Base-by-base conservation (phyloP, 2,329 filamentous ascomycete genomes). In the Aspergillus costaricaensis region DNA sequence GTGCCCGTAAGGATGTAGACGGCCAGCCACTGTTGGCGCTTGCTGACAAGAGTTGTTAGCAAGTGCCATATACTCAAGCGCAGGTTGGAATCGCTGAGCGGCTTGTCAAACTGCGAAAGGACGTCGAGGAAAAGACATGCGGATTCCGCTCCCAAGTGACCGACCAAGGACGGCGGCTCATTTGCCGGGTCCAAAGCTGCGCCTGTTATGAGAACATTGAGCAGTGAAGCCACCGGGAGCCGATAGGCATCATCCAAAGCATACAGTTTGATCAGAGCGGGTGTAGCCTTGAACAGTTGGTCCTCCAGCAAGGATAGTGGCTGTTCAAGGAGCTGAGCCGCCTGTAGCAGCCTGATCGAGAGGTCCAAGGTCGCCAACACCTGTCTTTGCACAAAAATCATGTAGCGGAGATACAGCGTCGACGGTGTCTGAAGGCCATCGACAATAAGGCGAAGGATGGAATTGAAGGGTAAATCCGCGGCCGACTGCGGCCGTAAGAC, bases 111-210 rank as follows among this genome's bases (percentile, higher is more conserved):
- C 61, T 87, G 85, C 4, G 91, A 88, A 6, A 98, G 79, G 5
- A 95, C 81, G 62, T 89, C 86, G 23, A 99, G 81, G 72, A 99
- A 96, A 41, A 90, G 89, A 68, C 91, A 92, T 10, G 93, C 91
- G 8, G 91, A 88, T 58, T 91, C 87, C 9, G 91, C 85, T 1
- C 92, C 92, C 6, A 99, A 81, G 71, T 96, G 92, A 32, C 93
- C 93, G 21, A 99, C 85, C n/a, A 99, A 82, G 6, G 94, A 97
- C n/a, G 92, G 91, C 1, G 93, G 92, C 67, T 97, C 92, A n/a
- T 82, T 83, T 30, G 84, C 79, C 15, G 82, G 79, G 54, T 79
- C 69, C 62, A 86, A 86, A 23, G 88, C 86, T 23, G 90, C 88
- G 65, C 85, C 88, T 47, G 88, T 82, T 27, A 96, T 87, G 17